Evolutionary conservation across 371 early-diverging fungal species (phyloP), one percentile per base, ranked within the genome.

Genomic region (Neoconidiobolus thromboides): DNA sequence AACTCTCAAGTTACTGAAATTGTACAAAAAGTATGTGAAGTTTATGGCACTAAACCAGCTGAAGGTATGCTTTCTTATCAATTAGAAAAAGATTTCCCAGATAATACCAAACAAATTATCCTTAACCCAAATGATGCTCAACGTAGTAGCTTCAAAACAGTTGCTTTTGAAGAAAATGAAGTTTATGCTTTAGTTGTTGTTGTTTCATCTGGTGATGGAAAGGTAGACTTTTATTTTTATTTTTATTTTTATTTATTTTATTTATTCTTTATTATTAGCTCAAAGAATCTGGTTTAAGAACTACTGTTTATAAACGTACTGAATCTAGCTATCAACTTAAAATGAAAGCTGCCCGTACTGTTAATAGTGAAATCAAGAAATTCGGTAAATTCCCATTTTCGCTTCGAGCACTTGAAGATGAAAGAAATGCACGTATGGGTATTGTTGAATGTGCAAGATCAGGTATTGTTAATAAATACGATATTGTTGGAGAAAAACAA

Each of bases 11-110:
- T 93, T 50, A 89, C 91, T 62, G 87, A 91, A 63, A 68, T 75
- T 15, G 82, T 94, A 51, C 80, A 85, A 64, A 83, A 87, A 70
- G 76, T 87, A 61, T 80, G 86, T 15, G 71, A 76, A 43, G 83
- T 85, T 56, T 94, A 83, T 66, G 85, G 76, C 38, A 83, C 85
- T 76, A 87, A 82, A 77, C 80, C 91, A 61, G 83, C 93, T 49
- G 92, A 96, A 73, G 85, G 92, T 64, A 89, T 90, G 85, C 73
- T 92, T 58, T 85, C 89, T 58, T 80, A 89, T 76, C 85, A 91
- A 74, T 79, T 91, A 66, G 74, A 79, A 71, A 76, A 85, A 67
- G 87, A 91, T 73, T 76, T 79, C 66, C 75, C 94, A 59, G 92
- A 91, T 71, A 94, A 93, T 68, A 80, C 81, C 65, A 88, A 88